A percentile compares a stretch with the other conserved stretches of the same genome.
Evolutionary conservation across 495 filamentous ascomycete genomes (phyloP).

Genomic region (Tirmania nivea): DNA sequence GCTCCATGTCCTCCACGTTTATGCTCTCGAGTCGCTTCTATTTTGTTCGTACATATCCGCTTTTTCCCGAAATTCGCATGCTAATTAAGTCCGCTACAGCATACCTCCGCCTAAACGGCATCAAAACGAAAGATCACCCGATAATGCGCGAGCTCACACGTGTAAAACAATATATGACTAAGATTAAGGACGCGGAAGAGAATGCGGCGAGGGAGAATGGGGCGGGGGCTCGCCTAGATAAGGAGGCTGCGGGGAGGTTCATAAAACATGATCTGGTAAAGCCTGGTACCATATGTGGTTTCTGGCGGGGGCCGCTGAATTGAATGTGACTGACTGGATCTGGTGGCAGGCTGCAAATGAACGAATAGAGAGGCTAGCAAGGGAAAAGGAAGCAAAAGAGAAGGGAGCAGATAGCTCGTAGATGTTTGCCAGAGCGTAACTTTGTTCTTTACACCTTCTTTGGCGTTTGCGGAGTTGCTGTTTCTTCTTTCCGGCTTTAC

Average conservation of each 20-base stretch:
- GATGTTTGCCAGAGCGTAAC: too few relatives aligned
- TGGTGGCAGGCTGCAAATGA: too few relatives aligned
- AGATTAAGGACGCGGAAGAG: slow-evolving; percentile 46
- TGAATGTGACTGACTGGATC: too few relatives aligned
- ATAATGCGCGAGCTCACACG: slow-evolving; percentile 66
- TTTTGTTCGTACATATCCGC: slow-evolving; percentile 40
- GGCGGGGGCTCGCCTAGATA: slow-evolving; percentile 36
- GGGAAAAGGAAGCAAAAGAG: too few relatives aligned
- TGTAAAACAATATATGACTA: slow-evolving; percentile 78
- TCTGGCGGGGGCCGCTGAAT: too few relatives aligned
- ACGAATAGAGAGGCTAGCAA: too few relatives aligned
- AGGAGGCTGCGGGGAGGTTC: slow-evolving; percentile 56
- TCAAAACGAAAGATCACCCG: slow-evolving; percentile 60
- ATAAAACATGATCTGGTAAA: slow-evolving; percentile 55
- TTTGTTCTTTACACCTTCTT: too few relatives aligned
- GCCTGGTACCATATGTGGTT: too few relatives aligned
- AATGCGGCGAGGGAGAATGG: slow-evolving; percentile 8
- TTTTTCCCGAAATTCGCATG: background rate
- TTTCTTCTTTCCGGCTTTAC: too few relatives aligned
- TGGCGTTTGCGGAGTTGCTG: too few relatives aligned
- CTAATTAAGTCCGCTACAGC: slow-evolving; percentile 25
- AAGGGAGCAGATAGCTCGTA: too few relatives aligned
- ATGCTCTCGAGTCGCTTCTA: slow-evolving; percentile 75
- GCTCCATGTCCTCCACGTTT: slow-evolving; percentile 61
- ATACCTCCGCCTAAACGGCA: slow-evolving; percentile 56